phyloP scores from a whole-genome alignment of 2,329 filamentous ascomycete genomes.

The Apiospora kogelbergensis region DNA sequence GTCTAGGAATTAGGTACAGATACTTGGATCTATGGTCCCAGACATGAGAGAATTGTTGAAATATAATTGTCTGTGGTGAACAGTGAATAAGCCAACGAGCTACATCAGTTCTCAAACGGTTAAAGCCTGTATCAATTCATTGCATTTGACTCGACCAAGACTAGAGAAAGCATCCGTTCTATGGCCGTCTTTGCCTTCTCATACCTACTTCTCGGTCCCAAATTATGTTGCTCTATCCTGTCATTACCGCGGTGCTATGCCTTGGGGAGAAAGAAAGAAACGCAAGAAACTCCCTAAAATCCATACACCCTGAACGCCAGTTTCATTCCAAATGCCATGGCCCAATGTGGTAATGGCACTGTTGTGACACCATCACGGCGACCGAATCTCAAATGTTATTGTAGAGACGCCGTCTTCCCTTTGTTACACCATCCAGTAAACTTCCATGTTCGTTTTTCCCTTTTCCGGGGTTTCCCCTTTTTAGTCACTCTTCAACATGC shows the following conservation, averaged over 20 bases:
- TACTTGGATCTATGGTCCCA: neutral
- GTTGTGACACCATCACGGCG: neutral
- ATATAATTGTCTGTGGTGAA: neutral
- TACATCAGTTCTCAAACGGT: neutral
- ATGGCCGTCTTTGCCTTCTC: neutral
- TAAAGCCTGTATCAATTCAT: neutral
- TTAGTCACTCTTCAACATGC: slow-evolving; percentile 92
- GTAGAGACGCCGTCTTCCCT: neutral
- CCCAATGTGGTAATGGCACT: neutral
- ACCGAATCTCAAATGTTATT: neutral
- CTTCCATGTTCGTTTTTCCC: neutral
- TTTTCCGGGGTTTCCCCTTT: neutral
- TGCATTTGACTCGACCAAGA: neutral
- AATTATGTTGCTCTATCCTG: slow-evolving; percentile 6
- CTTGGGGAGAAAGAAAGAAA: neutral
- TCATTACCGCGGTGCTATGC: neutral
- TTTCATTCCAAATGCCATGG: neutral
- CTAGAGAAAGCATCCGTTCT: neutral
- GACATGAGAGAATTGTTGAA: neutral
- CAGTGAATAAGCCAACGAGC: neutral
- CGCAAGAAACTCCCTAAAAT: neutral
- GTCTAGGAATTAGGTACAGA: neutral
- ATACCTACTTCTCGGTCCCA: neutral
- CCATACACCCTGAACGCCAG: neutral
- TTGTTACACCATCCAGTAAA: neutral